Evolutionary conservation across 495 filamentous ascomycete genomes (phyloP).

Genomic region (Chaetomium fimeti): DNA sequence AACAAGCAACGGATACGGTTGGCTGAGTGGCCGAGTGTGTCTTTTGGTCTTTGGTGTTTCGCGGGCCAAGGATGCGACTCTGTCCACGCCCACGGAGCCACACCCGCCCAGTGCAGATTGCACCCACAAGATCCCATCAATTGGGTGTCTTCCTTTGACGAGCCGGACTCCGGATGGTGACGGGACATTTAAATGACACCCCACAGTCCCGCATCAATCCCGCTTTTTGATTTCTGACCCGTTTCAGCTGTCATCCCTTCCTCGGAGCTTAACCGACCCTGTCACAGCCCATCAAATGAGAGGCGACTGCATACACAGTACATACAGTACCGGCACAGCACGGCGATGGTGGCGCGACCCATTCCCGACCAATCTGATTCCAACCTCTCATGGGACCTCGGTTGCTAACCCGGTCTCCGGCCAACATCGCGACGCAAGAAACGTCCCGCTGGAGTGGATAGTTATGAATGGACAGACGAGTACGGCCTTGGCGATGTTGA

Average conservation of each 20-base stretch:
- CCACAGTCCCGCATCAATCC: conserved; percentile 8
- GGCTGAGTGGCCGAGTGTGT: background rate
- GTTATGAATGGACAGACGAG: background rate
- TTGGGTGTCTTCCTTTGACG: conserved; percentile 13
- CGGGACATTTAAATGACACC: conserved; percentile 6
- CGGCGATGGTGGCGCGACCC: background rate
- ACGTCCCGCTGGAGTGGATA: conserved; percentile 12
- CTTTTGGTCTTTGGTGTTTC: background rate
- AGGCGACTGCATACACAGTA: too few species aligned
- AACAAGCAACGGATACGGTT: background rate
- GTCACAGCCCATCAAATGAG: background rate
- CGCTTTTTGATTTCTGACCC: conserved; percentile 2
- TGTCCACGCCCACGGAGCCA: background rate
- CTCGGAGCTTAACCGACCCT: background rate
- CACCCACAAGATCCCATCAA: conserved; percentile 12
- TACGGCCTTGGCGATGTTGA: conserved; percentile 14
- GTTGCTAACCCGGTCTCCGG: background rate
- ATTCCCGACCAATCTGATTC: too few species aligned
- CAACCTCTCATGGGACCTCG: background rate
- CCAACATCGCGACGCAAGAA: background rate
- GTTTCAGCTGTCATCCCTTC: background rate
- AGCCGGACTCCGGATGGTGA: conserved; percentile 20
- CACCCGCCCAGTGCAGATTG: background rate
- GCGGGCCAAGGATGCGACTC: background rate
- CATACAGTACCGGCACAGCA: too few species aligned